A percentile compares a stretch with the other conserved stretches of the same genome.
These are phyloP conservation scores for Vitis hybrid DNA, from an alignment of 177 flowering plant genomes.

Conservation along the genomic window DNA sequence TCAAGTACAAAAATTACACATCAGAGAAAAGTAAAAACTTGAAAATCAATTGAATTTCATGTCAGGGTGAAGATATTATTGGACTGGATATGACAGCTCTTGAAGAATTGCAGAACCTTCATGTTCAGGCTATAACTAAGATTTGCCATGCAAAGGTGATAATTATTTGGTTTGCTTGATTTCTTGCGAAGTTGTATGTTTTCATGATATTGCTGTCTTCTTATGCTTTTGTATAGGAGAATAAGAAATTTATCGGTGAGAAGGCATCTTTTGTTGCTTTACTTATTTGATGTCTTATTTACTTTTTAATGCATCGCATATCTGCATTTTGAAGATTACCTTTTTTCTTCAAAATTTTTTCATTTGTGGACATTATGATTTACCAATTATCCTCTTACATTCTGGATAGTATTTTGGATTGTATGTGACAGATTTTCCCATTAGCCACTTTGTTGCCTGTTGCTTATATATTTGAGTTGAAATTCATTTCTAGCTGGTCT, in stretches of 20 bases:
- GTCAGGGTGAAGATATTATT: conserved; percentile 51
- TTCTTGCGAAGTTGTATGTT: neutral
- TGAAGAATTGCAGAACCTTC: conserved; percentile 64
- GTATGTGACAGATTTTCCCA: no score
- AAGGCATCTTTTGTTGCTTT: neutral
- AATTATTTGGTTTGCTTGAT: conserved; percentile 3
- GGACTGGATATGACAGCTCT: conserved; percentile 44
- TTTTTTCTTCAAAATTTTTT: neutral
- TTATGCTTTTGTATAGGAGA: neutral
- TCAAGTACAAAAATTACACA: neutral
- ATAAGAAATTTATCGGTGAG: no score
- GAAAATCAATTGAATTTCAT: neutral
- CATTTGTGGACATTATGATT: neutral
- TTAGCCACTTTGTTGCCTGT: no score
- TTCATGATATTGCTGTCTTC: neutral
- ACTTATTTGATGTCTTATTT: neutral
- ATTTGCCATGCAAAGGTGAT: conserved; percentile 68
- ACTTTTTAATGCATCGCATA: neutral
- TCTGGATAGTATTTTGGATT: no score
- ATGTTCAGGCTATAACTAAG: conserved; percentile 69
- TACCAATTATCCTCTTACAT: neutral
- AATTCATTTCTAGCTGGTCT: no score
- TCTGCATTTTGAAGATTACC: neutral
- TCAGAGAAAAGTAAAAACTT: neutral
- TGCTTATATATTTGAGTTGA: no score